Evolutionary conservation across 73 alveolate genomes (phyloP).

Genomic region (Paramecium primaurelia): DNA sequence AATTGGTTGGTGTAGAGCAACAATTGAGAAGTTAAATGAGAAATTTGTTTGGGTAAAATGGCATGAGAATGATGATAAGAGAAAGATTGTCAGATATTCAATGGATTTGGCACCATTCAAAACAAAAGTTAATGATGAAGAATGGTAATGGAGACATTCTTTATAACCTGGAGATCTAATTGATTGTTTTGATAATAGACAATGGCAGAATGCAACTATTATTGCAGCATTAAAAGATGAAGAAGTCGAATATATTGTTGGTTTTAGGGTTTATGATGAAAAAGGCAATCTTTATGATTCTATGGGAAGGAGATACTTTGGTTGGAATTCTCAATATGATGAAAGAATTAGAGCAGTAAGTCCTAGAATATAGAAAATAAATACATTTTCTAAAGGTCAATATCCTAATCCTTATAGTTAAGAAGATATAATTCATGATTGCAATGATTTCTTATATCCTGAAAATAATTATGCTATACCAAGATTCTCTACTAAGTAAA

Average conservation of each 20-base stretch:
- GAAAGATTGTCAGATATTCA: conserved; percentile 53
- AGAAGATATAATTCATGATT: conserved; percentile 68
- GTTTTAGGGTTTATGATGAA: conserved; percentile 74
- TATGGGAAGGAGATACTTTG: conserved; percentile 68
- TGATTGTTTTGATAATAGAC: conserved; percentile 77
- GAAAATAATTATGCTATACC: conserved; percentile 67
- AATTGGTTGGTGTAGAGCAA: conserved; percentile 79
- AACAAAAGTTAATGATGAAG: conserved; percentile 60
- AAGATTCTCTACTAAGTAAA: conserved; percentile 63
- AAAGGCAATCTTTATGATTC: conserved; percentile 76
- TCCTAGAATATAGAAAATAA: conserved; percentile 68
- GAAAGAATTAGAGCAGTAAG: conserved; percentile 77
- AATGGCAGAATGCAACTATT: conserved; percentile 61
- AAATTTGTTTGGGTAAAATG: conserved; percentile 55
- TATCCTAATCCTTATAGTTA: background rate
- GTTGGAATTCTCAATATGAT: conserved; percentile 84
- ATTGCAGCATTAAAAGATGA: background rate
- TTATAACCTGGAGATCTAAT: conserved; percentile 70
- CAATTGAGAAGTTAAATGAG: conserved; percentile 15
- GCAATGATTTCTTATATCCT: conserved; percentile 62
- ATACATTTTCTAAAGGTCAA: background rate
- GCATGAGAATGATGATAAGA: conserved; percentile 25
- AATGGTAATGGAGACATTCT: conserved; percentile 68
- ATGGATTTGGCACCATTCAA: conserved; percentile 63
- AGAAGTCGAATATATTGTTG: conserved; percentile 55